Conservation (phyloP, 129 eudicot genomes). For the Smallanthus sonchifolius region DNA sequence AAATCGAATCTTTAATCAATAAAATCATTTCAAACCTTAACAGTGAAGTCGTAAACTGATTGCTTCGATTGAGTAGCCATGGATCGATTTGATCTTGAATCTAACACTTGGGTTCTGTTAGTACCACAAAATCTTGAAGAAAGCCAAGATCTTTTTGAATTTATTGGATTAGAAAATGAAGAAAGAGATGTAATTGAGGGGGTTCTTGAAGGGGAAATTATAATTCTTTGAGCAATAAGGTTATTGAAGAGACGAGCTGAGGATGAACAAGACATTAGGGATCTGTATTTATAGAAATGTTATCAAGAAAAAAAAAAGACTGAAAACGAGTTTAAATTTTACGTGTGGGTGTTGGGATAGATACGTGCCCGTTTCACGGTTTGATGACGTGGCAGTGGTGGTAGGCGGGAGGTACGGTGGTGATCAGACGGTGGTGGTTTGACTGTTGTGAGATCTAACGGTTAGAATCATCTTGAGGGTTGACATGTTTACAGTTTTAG, state of each 20-base stretch:
- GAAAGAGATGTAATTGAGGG: conserved; percentile 13
- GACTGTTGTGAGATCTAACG: not conserved
- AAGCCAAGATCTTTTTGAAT: conserved; percentile 27
- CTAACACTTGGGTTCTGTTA: conserved; percentile 20
- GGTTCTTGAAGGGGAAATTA: conserved; percentile 26
- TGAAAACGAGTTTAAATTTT: not conserved
- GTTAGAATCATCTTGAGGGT: not conserved
- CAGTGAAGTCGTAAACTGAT: conserved; percentile 80
- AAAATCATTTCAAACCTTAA: conserved; percentile 46
- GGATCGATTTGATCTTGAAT: conserved; percentile 32
- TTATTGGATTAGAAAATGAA: conserved; percentile 21
- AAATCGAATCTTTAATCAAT: not conserved
- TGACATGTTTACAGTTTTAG: no score
- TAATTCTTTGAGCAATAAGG: not conserved
- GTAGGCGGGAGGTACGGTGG: not conserved
- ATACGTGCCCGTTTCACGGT: conserved; percentile 18
- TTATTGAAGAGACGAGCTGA: conserved; percentile 32
- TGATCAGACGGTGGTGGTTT: not conserved
- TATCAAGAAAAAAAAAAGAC: not conserved
- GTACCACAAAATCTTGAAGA: conserved; percentile 15
- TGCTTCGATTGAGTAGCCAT: conserved; percentile 76
- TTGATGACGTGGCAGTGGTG: conserved; percentile 20
- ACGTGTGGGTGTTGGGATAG: conserved; percentile 4
- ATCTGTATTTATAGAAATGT: conserved; percentile 7
- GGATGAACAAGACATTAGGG: conserved; percentile 33